Percentiles rank a stretch among this genome's conserved stretches.
Conservation (phyloP, 345 rosid genomes). For the Schrenkiella parvula region DNA sequence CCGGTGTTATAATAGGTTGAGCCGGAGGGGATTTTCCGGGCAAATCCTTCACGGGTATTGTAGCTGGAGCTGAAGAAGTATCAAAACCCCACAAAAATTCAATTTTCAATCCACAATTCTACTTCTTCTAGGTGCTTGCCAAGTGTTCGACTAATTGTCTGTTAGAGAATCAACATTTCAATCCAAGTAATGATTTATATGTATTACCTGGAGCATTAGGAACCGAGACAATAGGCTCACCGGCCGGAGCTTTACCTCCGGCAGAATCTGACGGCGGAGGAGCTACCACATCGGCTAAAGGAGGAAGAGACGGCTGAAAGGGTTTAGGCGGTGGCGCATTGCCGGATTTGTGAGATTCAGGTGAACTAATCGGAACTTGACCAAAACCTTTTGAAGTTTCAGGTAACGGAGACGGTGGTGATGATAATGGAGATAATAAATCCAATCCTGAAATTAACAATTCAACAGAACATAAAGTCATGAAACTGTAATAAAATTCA, state of each 20-base stretch:
- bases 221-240: conserved; percentile 33
- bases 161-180: background rate
- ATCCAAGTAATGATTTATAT: background rate
- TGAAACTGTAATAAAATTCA: no score
- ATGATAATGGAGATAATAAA: conserved; percentile 30
- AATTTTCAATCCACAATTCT: background rate
- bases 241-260: conserved; percentile 26
- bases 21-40: conserved; percentile 17
- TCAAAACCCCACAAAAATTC: background rate
- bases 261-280: conserved; percentile 38
- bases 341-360: conserved; percentile 32
- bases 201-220: conserved; percentile 49
- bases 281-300: conserved; percentile 27
- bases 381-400: conserved; percentile 34
- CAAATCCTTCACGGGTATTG: conserved; percentile 23
- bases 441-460: conserved; percentile 17
- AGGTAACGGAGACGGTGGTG: conserved; percentile 43
- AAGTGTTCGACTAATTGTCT: conserved; percentile 23
- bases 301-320: conserved; percentile 34
- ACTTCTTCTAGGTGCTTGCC: background rate
- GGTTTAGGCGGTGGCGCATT: conserved; percentile 37
- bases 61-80: conserved; percentile 16
- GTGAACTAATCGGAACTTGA: conserved; percentile 40
- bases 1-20: conserved; percentile 20
- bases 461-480: background rate